Base-by-base conservation (phyloP, 306 rosid species). In the Glycine latifolia region DNA sequence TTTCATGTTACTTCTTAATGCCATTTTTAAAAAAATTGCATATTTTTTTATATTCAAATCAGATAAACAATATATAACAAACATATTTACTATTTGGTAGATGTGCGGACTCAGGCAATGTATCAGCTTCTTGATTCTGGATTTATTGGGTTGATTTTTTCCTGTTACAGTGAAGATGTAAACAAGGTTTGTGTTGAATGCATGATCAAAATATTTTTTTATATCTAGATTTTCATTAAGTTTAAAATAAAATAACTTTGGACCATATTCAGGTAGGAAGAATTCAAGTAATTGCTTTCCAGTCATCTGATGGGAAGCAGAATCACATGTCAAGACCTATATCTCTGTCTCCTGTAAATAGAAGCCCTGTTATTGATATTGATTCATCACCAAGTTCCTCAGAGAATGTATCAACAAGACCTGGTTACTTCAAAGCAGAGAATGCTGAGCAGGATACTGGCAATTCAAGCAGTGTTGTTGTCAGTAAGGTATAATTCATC, bases 121-220 rank as follows among this genome's bases (percentile, higher is more conserved):
- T 96, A 96, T 83, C 99, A 96, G 79, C 99, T 96, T 86, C 97
- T 96, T 62, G 99, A 96, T 85, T 86, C 98, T 81, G 98, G 99
- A 75, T 96, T 96, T 85, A 92, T 96, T 54, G 98, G 99, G 68
- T 89, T 96, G 87, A 96, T 96, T 59, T 91, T 94, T 88, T 96
- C 99, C 82, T 96, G 99, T 83, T 96, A 79, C 83, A 96, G 94
- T 81, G 94, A 95, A 87, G 99, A 95, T 83, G 85, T 80, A 61
- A 91, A 85, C 90, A 96, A 96, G 97, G 98, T 95, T 81, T 68
- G 81, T 67, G 56, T 76, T 61, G 10, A 81, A 71, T 65, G 83
- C 56, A 35, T 84, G 67, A 33, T 65, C 65, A 61, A 59, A 59
- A 59, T 13, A 20, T 60, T 67, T 56, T 26, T 77, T 77, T 10